A percentile compares a stretch with the other conserved stretches of the same genome.
Conservation (phyloP, 202 grass and related monocot species). For the Eragrostis tef region DNA sequence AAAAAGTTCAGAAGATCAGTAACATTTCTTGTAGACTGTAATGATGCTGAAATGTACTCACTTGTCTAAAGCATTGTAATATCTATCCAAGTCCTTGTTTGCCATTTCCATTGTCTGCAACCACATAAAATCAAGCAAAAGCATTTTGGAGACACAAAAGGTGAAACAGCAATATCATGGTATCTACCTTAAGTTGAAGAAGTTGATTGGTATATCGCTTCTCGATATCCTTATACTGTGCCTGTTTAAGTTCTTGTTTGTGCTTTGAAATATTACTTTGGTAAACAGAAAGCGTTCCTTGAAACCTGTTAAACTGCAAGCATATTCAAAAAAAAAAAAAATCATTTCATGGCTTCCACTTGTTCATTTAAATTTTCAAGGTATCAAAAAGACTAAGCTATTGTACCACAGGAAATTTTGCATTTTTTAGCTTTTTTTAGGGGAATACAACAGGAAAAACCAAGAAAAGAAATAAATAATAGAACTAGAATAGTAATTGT, state of each 20-base stretch:
- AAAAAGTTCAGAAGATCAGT: slow-evolving; percentile 22
- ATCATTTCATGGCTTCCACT: slow-evolving; percentile 22
- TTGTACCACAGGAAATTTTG: slow-evolving; percentile 13
- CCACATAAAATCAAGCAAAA: slow-evolving; percentile 46
- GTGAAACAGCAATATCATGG: slow-evolving; percentile 32
- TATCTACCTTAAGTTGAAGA: slow-evolving; percentile 92
- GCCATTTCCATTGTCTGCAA: slow-evolving; percentile 95
- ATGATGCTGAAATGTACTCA: slow-evolving; percentile 46
- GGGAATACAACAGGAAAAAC: background rate
- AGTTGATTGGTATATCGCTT: slow-evolving; percentile 85
- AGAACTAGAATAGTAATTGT: background rate
- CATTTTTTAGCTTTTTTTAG: background rate
- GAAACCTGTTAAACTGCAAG: slow-evolving; percentile 86
- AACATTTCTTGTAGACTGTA: background rate
- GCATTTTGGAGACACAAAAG: slow-evolving; percentile 21
- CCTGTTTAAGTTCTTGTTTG: slow-evolving; percentile 91
- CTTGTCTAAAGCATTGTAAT: slow-evolving; percentile 94
- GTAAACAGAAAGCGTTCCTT: slow-evolving; percentile 91
- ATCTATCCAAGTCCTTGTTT: slow-evolving; percentile 95
- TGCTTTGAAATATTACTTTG: slow-evolving; percentile 89
- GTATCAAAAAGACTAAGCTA: slow-evolving; percentile 6
- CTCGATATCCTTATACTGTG: slow-evolving; percentile 94
- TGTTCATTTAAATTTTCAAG: slow-evolving; percentile 26
- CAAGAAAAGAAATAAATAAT: background rate
- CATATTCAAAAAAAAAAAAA: slow-evolving; percentile 38